These are phyloP conservation scores for Pisolithus microcarpus DNA, from an alignment of 768 basidiomycete species.

Conservation along the genomic window DNA sequence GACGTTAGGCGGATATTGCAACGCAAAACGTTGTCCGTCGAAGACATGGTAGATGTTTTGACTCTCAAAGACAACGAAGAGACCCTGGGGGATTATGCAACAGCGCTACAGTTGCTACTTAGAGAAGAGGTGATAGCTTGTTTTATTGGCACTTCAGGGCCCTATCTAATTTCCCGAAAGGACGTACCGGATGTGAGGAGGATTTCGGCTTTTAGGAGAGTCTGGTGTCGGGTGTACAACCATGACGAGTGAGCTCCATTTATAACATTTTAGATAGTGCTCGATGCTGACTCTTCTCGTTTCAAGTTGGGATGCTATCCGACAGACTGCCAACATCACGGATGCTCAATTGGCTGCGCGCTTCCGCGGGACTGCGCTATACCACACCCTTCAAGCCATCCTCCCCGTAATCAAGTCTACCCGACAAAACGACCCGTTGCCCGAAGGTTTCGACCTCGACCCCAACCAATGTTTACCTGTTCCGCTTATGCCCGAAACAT, in stretches of 20 bases:
- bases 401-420: constrained; percentile 27
- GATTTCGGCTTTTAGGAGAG: constrained; percentile 59
- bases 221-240: constrained; percentile 85
- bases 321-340: constrained; percentile 65
- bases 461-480: constrained; percentile 54
- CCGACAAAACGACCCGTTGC: constrained; percentile 27
- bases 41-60: constrained; percentile 77
- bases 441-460: constrained; percentile 44
- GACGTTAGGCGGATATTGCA: constrained; percentile 63
- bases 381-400: constrained; percentile 50
- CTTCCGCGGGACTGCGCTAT: constrained; percentile 71
- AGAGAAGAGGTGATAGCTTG: constrained; percentile 38
- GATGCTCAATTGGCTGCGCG: constrained; percentile 70
- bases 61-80: constrained; percentile 75
- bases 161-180: constrained; percentile 27
- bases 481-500: constrained; percentile 53
- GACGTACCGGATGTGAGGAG: constrained; percentile 64
- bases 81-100: constrained; percentile 56
- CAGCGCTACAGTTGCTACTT: constrained; percentile 60
- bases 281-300: not conserved
- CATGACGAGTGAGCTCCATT: constrained; percentile 73
- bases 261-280: not conserved
- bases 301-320: constrained; percentile 69
- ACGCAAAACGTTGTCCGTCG: constrained; percentile 65
- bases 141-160: not conserved